phyloP scores from a whole-genome alignment of 78 protist species.

The Mastigamoeba balamuthi region DNA sequence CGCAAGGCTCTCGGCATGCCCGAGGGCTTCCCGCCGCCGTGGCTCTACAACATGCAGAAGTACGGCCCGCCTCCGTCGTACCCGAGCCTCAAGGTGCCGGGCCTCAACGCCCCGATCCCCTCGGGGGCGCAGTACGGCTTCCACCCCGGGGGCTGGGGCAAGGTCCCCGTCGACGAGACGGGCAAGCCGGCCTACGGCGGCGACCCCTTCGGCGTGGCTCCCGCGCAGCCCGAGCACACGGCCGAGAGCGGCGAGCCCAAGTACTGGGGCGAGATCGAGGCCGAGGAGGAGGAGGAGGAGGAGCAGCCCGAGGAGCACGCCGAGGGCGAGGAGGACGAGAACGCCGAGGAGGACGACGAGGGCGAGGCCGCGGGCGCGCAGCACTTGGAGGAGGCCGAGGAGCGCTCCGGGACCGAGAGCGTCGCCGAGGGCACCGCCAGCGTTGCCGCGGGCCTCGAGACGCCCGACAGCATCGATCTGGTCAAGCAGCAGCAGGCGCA shows the following conservation, averaged over 20 bases:
- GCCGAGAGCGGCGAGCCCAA: neutral
- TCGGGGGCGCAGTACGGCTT: constrained; percentile 75
- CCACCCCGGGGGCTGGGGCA: constrained; percentile 93
- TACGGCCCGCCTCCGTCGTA: constrained; percentile 95
- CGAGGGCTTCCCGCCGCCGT: constrained; percentile 91
- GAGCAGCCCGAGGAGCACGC: constrained; percentile 55
- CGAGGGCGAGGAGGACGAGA: constrained; percentile 54
- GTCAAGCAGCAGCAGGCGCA: constrained; percentile 15
- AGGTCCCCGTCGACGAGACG: constrained; percentile 79
- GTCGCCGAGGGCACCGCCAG: constrained; percentile 5
- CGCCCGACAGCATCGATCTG: constrained; percentile 23
- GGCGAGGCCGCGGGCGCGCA: neutral
- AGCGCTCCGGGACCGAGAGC: neutral
- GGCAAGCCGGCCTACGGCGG: constrained; percentile 86
- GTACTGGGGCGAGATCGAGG: constrained; percentile 55
- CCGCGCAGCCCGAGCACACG: neutral
- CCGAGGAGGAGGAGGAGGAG: constrained; percentile 42
- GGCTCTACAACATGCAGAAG: constrained; percentile 95
- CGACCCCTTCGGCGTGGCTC: constrained; percentile 42
- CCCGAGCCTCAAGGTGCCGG: constrained; percentile 87
- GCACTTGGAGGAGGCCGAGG: neutral
- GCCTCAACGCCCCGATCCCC: constrained; percentile 98
- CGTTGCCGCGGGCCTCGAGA: constrained; percentile 44
- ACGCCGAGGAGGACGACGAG: constrained; percentile 1
- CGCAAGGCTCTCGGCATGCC: constrained; percentile 80